Evolutionary conservation across 1,139 yeast genomes (phyloP), one percentile per base, ranked within the genome.

Genomic region (Blastobotrys petasosporus): DNA sequence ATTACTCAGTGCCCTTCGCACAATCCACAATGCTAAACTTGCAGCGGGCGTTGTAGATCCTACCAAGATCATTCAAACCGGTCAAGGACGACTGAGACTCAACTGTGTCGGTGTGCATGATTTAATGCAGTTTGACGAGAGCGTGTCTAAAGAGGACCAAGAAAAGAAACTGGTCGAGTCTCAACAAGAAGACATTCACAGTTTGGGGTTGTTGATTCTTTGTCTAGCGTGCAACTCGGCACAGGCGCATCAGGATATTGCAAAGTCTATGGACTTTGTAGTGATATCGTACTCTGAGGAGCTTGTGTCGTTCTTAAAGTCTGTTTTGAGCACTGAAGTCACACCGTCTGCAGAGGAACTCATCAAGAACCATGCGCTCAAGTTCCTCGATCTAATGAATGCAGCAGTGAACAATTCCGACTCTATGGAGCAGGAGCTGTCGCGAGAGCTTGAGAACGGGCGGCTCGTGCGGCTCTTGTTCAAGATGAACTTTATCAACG

Each of bases 391-490:
- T 23, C 42, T 46, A 9, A 39, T 59, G 41, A 79, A 84, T 60
- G 75, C 77, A 2, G 63, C 84, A 12, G 77, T 83, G 56, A 71
- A 72, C 45, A 69, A 73, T 48, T 70, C 74, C 16, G 97, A 90
- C 60, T 75, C 68, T 54, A 70, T 80, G 54, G 96, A 88, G 62
- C 68, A 76, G 2, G 80, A 79, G 53, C 67, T 94, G 37, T 64
- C 79, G 23, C 73, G 76, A 44, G 97, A 92, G 63, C 69, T 90
- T 30, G 98, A 92, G 63, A 92, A 92, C 65, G 94, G 87, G 4
- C 73, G 98, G 49, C 67, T 92, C 31, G 88, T 90, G 56, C 74
- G 98, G 50, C 71, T 94, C 37, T 68, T 92, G 59, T 74, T 88
- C 50, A 92, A 94, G 66, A 68, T 92, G 43, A 87, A 86, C 58